These are phyloP conservation scores for Barnettozyma hawaiiensis DNA, from an alignment of 1,139 yeast genomes.

Conservation along the genomic window DNA sequence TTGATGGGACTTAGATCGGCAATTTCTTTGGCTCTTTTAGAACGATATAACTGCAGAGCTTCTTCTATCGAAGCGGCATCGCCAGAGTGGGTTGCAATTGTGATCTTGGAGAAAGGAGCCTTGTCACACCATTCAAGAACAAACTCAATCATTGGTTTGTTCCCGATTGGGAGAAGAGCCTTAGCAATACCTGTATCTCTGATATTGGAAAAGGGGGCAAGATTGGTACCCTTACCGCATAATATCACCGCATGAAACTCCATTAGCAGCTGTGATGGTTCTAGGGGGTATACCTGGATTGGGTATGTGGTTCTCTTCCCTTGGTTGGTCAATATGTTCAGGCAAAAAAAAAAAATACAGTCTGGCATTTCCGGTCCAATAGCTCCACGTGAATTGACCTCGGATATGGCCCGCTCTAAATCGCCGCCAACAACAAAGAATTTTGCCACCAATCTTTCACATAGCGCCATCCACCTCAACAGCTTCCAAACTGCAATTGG, in stretches of 20 bases:
- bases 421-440: not conserved
- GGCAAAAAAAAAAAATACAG: not conserved
- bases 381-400: not conserved
- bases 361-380: not conserved
- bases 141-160: constrained; percentile 82
- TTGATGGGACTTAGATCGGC: constrained; percentile 34
- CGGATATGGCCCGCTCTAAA: not conserved
- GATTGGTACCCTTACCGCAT: constrained; percentile 76
- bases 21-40: constrained; percentile 28
- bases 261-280: constrained; percentile 52
- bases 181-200: constrained; percentile 61
- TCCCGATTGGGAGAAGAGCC: constrained; percentile 85
- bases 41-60: constrained; percentile 29
- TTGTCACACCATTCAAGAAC: constrained; percentile 90
- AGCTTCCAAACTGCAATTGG: constrained; percentile 6
- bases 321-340: not conserved
- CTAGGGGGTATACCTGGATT: too few relatives aligned
- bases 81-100: constrained; percentile 45
- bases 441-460: constrained; percentile 3
- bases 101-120: constrained; percentile 66
- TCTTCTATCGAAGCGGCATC: constrained; percentile 30
- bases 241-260: constrained; percentile 88
- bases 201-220: constrained; percentile 65
- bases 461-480: too few relatives aligned
- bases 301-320: not conserved